Base-by-base conservation (phyloP, 1,284 basidiomycete species). In the Leccinum pseudoinsigne region DNA sequence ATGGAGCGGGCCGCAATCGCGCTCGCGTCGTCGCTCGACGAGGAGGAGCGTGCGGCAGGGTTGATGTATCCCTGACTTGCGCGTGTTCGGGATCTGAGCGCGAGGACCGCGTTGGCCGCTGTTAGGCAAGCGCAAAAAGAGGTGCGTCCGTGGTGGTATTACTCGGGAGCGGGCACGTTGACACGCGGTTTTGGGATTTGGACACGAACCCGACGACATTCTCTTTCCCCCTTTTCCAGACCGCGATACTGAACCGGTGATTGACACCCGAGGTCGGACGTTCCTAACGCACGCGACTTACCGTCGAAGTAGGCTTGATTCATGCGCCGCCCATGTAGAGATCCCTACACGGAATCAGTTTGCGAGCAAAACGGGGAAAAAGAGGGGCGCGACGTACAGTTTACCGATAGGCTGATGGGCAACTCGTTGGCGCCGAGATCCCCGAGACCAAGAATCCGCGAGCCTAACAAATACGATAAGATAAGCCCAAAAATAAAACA, bases 401-500 rank as follows among this genome's bases (percentile, higher is more conserved):
- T 95, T 95, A 58, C 93, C 93, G 64, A 94, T 88, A 31, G 28
- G 58, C 86, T 86, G 73, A 95, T 95, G 8, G 91, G 90, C 69
- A 93, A 79, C 1, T 85, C 86, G 63, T 88, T 88, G 8, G 86
- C 84, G 23, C 86, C 86, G 55, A 94, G 84, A 75, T 95, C 93
- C 47, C 93, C 93, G 12, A 95, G 83, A 66, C 93, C 93, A 21
- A 95, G 84, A 65, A 95, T 94, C 23, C 93, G 84, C 10, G 89
- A 92, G 34, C 67, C 55, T 54, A 55, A 3, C 4, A 5, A 36
- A 23, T 3, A 18, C 14, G 51, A 28, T 23, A 28, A 53, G 21
- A 31, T 31, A 31, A 31, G 28, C 28, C 51, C 21, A 53, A 28
- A 53, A 26, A 28, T 53, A 31, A 28, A 53, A 23, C 51, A 8